Evolutionary conservation across 2,329 filamentous ascomycete genomes (phyloP).

Genomic region (Cladophialophora immunda): DNA sequence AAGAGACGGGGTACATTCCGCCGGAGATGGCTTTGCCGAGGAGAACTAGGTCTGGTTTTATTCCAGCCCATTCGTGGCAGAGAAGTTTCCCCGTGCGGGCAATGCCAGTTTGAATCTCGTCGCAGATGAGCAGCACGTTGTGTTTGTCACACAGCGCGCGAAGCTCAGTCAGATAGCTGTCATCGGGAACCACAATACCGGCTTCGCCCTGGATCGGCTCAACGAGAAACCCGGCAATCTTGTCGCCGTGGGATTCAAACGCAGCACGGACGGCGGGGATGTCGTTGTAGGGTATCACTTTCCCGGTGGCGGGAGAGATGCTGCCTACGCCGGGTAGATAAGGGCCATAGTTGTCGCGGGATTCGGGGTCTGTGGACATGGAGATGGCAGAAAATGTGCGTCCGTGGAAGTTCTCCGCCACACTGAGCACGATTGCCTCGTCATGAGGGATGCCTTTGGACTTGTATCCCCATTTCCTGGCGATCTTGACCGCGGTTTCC

Average conservation of each 20-base stretch:
- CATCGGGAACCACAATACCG: conserved; percentile 92
- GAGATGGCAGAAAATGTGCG: conserved; percentile 95
- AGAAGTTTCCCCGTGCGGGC: conserved; percentile 93
- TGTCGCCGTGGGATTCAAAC: conserved; percentile 80
- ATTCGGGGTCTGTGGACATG: conserved; percentile 94
- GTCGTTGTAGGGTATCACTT: conserved; percentile 86
- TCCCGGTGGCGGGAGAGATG: conserved; percentile 75
- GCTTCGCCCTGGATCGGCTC: conserved; percentile 98
- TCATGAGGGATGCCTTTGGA: conserved; percentile 86
- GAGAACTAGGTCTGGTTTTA: conserved; percentile 94
- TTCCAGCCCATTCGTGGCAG: conserved; percentile 91
- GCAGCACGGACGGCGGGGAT: conserved; percentile 80
- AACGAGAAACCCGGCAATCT: conserved; percentile 90
- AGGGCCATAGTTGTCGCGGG: conserved; percentile 94
- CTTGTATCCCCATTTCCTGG: conserved; percentile 98
- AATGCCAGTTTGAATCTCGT: conserved; percentile 98
- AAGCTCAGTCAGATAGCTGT: conserved; percentile 82
- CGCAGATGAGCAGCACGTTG: conserved; percentile 94
- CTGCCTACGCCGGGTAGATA: conserved; percentile 91
- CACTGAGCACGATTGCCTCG: conserved; percentile 84
- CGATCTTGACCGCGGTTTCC: conserved; percentile 95
- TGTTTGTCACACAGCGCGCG: conserved; percentile 90
- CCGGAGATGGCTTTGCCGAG: conserved; percentile 98
- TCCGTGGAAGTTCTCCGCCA: conserved; percentile 93
- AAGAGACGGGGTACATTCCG: conserved; percentile 98